These are phyloP conservation scores for Saxophila tyrrhenica DNA, from an alignment of 495 filamentous ascomycete genomes.

Conservation along the genomic window DNA sequence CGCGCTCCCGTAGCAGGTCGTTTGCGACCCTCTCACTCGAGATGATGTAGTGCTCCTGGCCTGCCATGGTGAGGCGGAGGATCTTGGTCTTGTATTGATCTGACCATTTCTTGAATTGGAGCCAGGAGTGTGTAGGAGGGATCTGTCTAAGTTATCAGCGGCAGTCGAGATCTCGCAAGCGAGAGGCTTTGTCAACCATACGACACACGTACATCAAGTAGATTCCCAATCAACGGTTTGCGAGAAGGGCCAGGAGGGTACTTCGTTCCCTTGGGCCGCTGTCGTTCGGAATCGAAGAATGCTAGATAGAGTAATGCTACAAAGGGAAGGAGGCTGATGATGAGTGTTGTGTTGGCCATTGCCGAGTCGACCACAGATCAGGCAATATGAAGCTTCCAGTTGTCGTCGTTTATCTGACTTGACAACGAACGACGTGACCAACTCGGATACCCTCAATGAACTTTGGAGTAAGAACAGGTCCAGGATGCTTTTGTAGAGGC, in stretches of 20 bases:
- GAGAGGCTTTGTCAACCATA: background rate
- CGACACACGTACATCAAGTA: background rate
- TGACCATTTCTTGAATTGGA: constrained; percentile 34
- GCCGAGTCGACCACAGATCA: too few relatives aligned
- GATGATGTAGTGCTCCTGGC: constrained; percentile 27
- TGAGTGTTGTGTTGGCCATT: background rate
- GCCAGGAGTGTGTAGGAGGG: constrained; percentile 26
- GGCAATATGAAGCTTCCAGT: too few relatives aligned
- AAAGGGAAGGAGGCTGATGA: background rate
- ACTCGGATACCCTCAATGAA: too few relatives aligned
- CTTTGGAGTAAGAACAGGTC: too few relatives aligned
- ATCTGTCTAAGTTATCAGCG: constrained; percentile 6
- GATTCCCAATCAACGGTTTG: background rate
- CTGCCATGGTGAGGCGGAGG: constrained; percentile 25
- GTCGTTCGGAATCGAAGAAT: background rate
- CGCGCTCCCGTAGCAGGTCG: constrained; percentile 29
- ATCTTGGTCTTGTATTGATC: constrained; percentile 30
- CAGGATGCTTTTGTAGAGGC: too few relatives aligned
- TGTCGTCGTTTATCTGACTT: too few relatives aligned
- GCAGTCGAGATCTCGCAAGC: background rate
- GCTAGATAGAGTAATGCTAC: background rate
- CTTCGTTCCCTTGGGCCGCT: background rate
- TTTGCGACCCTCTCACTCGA: constrained; percentile 31
- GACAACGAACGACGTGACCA: too few relatives aligned
- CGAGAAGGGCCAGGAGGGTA: background rate